A percentile compares a stretch with the other conserved stretches of the same genome.
Conservation (phyloP, 495 filamentous ascomycete genomes). For the Neurospora cerealis region DNA sequence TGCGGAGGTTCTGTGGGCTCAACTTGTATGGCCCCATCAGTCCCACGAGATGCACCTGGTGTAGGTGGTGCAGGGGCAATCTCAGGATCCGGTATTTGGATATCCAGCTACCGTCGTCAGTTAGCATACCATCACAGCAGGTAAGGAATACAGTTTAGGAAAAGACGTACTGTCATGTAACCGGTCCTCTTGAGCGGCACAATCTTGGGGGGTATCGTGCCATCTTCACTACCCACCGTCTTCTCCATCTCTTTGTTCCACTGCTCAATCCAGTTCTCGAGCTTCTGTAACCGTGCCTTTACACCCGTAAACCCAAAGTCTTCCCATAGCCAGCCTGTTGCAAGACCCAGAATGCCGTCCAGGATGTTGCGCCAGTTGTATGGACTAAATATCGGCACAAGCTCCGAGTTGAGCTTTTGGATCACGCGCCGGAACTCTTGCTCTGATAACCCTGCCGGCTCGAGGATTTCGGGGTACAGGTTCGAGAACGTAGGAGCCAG, state of each 20-base stretch:
- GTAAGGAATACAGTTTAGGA: no score
- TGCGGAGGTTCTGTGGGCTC: conserved; percentile 1
- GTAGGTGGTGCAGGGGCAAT: conserved; percentile 24
- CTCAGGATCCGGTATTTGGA: conserved; percentile 28
- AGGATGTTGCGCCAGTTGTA: conserved; percentile 59
- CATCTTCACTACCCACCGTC: conserved; percentile 40
- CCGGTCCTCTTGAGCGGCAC: conserved; percentile 71
- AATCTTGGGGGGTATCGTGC: conserved; percentile 51
- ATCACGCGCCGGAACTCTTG: conserved; percentile 75
- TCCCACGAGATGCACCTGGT: conserved; percentile 9
- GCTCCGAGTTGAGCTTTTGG: conserved; percentile 60
- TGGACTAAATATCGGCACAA: conserved; percentile 65
- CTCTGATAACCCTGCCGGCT: conserved; percentile 68
- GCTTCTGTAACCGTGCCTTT: conserved; percentile 52
- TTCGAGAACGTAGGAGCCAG: conserved; percentile 90
- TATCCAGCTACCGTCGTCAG: conserved; percentile 19
- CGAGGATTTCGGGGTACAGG: conserved; percentile 89
- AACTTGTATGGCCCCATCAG: conserved; percentile 3
- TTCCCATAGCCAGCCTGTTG: conserved; percentile 91
- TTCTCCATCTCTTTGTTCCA: conserved; percentile 64
- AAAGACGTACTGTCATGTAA: conserved; percentile 64
- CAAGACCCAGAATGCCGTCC: conserved; percentile 63
- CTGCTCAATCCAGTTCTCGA: conserved; percentile 70
- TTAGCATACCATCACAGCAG: background rate
- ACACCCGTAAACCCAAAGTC: conserved; percentile 65